Conservation (phyloP, 805 yeast genomes). For the Myxozyma sirexii region DNA sequence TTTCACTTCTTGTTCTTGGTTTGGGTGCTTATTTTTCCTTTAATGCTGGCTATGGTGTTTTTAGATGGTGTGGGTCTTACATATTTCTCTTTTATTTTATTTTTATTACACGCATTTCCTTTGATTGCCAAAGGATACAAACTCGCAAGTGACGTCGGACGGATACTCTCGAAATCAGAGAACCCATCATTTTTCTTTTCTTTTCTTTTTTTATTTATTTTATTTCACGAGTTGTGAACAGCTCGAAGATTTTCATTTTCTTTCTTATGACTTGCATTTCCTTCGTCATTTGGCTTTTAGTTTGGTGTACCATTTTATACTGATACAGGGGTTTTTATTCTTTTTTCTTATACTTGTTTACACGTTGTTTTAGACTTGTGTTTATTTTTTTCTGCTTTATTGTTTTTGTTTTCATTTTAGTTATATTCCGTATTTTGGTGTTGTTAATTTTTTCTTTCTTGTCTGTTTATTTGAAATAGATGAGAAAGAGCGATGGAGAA, state of each 20-base stretch:
- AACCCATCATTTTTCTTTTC: neutral
- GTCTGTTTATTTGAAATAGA: too few species aligned
- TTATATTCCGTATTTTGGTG: too few species aligned
- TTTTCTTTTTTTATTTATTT: neutral
- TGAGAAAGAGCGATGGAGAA: too few species aligned
- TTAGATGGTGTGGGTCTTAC: conserved; percentile 3
- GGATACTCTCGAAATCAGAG: too few species aligned
- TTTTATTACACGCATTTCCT: conserved; percentile 1
- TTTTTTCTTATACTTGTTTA: neutral
- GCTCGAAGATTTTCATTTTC: neutral
- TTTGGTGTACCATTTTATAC: neutral
- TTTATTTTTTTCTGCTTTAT: neutral
- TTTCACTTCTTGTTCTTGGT: neutral
- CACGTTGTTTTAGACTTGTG: neutral
- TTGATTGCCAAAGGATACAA: neutral
- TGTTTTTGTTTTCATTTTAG: too few species aligned
- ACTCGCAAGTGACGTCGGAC: neutral
- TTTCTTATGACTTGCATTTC: neutral
- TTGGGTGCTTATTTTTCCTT: neutral
- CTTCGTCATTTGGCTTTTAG: neutral
- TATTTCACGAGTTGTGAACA: too few species aligned
- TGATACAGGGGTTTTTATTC: conserved; percentile 12
- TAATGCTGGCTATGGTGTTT: conserved; percentile 15
- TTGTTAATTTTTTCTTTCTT: too few species aligned
- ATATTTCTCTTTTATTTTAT: too few species aligned